Evolutionary conservation across 148 eudicot species (phyloP).

Genomic region (Beta vulgaris): DNA sequence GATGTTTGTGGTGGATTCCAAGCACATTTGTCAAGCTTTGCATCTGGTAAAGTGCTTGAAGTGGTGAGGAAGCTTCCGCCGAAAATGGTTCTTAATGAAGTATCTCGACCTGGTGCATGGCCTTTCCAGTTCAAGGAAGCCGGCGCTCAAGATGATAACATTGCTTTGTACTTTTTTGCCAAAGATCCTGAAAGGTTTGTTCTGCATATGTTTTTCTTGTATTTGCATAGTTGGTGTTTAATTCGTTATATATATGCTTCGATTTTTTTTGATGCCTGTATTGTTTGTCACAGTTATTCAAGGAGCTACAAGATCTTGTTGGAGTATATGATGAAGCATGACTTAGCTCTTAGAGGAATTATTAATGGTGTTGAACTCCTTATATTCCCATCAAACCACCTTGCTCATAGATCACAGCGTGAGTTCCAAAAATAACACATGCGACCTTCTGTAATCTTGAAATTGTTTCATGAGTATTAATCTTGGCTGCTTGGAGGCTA

Average conservation of each 20-base stretch:
- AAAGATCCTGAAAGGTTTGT: slow-evolving; percentile 74
- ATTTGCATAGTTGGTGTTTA: background rate
- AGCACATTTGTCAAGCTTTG: slow-evolving; percentile 79
- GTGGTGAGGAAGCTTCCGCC: slow-evolving; percentile 59
- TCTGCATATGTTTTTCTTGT: slow-evolving; percentile 6
- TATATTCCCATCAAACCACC: slow-evolving; percentile 85
- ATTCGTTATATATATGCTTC: background rate
- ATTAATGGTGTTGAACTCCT: slow-evolving; percentile 75
- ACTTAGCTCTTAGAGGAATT: slow-evolving; percentile 76
- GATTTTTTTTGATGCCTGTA: background rate
- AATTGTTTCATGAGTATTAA: background rate
- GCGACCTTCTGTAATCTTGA: background rate
- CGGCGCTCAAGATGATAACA: slow-evolving; percentile 69
- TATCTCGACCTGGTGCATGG: slow-evolving; percentile 72
- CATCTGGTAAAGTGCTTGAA: slow-evolving; percentile 74
- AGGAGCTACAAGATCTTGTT: slow-evolving; percentile 72
- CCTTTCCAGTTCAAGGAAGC: slow-evolving; percentile 75
- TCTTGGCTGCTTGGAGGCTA: background rate
- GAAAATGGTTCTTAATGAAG: slow-evolving; percentile 61
- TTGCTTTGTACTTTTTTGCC: slow-evolving; percentile 89
- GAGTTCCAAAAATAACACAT: slow-evolving; percentile 31
- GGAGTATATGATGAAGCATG: slow-evolving; percentile 75
- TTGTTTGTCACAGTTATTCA: slow-evolving; percentile 53
- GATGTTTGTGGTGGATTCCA: slow-evolving; percentile 67
- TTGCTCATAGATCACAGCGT: slow-evolving; percentile 76